These are phyloP conservation scores for Magnusiomyces fungicola DNA, from an alignment of 1,139 yeast species.

Conservation along the genomic window DNA sequence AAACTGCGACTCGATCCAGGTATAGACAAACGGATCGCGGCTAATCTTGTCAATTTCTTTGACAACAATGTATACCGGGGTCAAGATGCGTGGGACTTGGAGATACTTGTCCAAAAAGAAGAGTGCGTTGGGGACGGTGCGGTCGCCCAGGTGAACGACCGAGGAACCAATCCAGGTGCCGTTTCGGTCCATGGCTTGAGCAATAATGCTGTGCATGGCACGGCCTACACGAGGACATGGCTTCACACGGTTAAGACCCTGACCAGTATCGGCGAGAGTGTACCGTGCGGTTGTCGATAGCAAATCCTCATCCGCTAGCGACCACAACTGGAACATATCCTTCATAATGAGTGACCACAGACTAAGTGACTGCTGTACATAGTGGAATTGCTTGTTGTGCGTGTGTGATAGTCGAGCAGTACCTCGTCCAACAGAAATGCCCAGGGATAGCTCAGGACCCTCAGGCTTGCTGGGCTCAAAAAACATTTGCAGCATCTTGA, in stretches of 20 bases:
- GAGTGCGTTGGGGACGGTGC: conserved; percentile 70
- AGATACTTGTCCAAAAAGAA: conserved; percentile 68
- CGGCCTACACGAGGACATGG: conserved; percentile 58
- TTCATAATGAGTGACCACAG: conserved; percentile 68
- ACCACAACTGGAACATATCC: conserved; percentile 67
- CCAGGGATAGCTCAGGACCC: conserved; percentile 40
- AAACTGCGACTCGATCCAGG: conserved; percentile 50
- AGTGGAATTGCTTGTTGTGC: conserved; percentile 60
- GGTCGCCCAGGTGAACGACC: conserved; percentile 70
- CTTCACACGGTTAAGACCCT: conserved; percentile 66
- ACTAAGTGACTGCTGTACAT: conserved; percentile 60
- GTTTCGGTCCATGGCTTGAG: conserved; percentile 52
- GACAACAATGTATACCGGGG: conserved; percentile 56
- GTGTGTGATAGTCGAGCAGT: conserved; percentile 66
- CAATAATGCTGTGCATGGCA: conserved; percentile 58
- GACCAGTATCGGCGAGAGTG: conserved; percentile 63
- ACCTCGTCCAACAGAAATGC: conserved; percentile 52
- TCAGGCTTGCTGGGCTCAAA: conserved; percentile 36
- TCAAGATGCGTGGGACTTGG: conserved; percentile 65
- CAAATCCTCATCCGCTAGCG: conserved; percentile 60
- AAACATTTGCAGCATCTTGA: conserved; percentile 44
- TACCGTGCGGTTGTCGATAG: conserved; percentile 41
- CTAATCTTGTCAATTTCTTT: conserved; percentile 40
- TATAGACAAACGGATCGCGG: conserved; percentile 41
- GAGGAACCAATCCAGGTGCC: conserved; percentile 70